These are phyloP conservation scores for Rhizopogon vinicolor DNA, from an alignment of 768 basidiomycete species.

Conservation along the genomic window DNA sequence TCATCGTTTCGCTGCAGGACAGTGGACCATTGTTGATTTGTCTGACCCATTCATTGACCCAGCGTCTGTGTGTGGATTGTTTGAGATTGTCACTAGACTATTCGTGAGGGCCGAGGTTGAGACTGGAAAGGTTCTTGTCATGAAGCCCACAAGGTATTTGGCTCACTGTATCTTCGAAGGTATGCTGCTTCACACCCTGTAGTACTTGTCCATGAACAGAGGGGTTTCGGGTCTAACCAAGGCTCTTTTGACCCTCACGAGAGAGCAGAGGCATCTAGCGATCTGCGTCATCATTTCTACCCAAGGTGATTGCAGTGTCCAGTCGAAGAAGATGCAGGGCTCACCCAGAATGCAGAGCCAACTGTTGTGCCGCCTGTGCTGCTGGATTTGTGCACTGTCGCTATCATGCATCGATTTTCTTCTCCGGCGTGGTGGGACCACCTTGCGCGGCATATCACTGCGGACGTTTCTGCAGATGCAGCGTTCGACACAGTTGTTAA, in stretches of 20 bases:
- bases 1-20: constrained; percentile 38
- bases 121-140: constrained; percentile 58
- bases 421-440: constrained; percentile 66
- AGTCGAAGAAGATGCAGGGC: neutral
- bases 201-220: constrained; percentile 41
- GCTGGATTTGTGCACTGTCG: constrained; percentile 52
- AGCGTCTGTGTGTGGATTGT: constrained; percentile 52
- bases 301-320: constrained; percentile 38
- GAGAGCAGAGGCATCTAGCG: constrained; percentile 59
- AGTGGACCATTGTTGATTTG: constrained; percentile 57
- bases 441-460: constrained; percentile 53
- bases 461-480: constrained; percentile 44
- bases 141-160: constrained; percentile 57
- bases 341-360: constrained; percentile 38
- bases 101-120: constrained; percentile 49
- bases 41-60: constrained; percentile 64
- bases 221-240: constrained; percentile 45
- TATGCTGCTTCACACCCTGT: neutral
- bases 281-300: constrained; percentile 66
- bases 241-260: constrained; percentile 45
- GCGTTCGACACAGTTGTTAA: constrained; percentile 55
- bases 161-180: neutral
- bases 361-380: constrained; percentile 57
- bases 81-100: constrained; percentile 54
- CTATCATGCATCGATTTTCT: constrained; percentile 59